These are phyloP conservation scores for Starmerella geochares DNA, from an alignment of 805 yeast genomes.

Conservation along the genomic window DNA sequence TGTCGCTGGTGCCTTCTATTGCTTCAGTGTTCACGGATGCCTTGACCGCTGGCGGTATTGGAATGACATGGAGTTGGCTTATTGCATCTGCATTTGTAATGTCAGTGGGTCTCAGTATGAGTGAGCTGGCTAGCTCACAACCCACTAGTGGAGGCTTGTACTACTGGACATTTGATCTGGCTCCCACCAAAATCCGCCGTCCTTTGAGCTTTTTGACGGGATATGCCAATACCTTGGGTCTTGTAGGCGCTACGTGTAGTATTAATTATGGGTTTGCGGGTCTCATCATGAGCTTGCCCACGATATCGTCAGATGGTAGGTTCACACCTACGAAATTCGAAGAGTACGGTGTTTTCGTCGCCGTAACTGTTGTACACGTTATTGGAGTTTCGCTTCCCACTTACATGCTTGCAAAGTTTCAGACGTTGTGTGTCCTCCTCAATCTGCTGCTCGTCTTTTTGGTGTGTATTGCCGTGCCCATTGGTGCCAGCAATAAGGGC, in stretches of 20 bases:
- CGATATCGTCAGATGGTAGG: conserved; percentile 35
- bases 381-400: conserved; percentile 51
- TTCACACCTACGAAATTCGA: conserved; percentile 46
- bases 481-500: conserved; percentile 35
- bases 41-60: conserved; percentile 54
- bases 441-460: conserved; percentile 46
- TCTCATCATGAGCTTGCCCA: conserved; percentile 31
- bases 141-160: conserved; percentile 72
- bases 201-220: conserved; percentile 57
- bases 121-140: conserved; percentile 56
- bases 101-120: conserved; percentile 52
- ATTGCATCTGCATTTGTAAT: conserved; percentile 47
- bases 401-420: conserved; percentile 46
- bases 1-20: conserved; percentile 57
- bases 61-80: conserved; percentile 68
- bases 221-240: conserved; percentile 55
- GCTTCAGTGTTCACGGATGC: conserved; percentile 47
- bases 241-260: conserved; percentile 56
- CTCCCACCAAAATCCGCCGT: conserved; percentile 44
- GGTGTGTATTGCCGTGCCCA: conserved; percentile 54
- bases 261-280: conserved; percentile 54
- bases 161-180: conserved; percentile 57
- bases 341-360: conserved; percentile 58
- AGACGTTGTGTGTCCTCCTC: conserved; percentile 47
- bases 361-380: conserved; percentile 46